These are phyloP conservation scores for Gaertneriomyces sp. DNA, from an alignment of 192 early-diverging fungal species.

Conservation along the genomic window DNA sequence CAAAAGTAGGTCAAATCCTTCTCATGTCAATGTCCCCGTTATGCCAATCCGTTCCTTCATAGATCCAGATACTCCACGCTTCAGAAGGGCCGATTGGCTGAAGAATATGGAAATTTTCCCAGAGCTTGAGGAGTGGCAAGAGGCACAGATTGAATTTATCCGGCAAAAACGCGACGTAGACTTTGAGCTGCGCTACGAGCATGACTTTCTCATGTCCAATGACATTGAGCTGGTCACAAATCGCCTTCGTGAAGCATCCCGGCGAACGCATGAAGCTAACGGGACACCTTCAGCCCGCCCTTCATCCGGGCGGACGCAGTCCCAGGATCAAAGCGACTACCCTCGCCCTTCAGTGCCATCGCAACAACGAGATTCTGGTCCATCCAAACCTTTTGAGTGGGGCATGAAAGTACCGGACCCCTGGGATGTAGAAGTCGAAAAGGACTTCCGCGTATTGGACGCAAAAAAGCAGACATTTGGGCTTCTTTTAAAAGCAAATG, in stretches of 20 bases:
- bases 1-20: constrained; percentile 15
- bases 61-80: constrained; percentile 28
- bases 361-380: not conserved
- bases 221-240: constrained; percentile 39
- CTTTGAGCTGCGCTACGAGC: constrained; percentile 49
- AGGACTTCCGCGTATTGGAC: constrained; percentile 44
- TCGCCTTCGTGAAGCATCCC: constrained; percentile 43
- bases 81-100: constrained; percentile 47
- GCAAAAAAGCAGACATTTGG: constrained; percentile 49
- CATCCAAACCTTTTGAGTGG: constrained; percentile 39
- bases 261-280: constrained; percentile 38
- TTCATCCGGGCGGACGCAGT: constrained; percentile 5
- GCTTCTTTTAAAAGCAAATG: constrained; percentile 36
- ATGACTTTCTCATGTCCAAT: constrained; percentile 38
- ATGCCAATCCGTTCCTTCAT: not conserved
- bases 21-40: not conserved
- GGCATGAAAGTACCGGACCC: constrained; percentile 46
- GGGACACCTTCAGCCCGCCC: constrained; percentile 27
- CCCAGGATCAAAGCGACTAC: not conserved
- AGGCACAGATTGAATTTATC: constrained; percentile 34
- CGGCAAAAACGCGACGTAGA: constrained; percentile 41
- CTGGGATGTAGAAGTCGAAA: constrained; percentile 22
- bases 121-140: constrained; percentile 37
- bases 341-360: too few species aligned
- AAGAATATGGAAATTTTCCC: constrained; percentile 30